These are phyloP conservation scores for Petunia axillaris DNA, from an alignment of 257 asterid species.

Conservation along the genomic window DNA sequence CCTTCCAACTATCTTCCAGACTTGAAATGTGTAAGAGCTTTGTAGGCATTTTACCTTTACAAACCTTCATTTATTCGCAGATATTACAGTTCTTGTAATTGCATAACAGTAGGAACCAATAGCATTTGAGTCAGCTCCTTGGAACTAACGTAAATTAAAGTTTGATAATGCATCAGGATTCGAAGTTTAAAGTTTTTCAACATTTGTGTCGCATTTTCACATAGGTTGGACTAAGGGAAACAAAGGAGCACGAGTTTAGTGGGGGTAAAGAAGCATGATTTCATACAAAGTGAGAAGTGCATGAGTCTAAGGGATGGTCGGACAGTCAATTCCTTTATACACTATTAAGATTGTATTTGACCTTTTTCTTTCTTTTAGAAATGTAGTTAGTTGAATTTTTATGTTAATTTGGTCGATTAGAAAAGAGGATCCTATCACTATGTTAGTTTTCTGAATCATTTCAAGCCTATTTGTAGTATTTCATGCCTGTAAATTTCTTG, in stretches of 20 bases:
- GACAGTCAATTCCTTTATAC: neutral
- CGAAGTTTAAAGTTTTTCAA: neutral
- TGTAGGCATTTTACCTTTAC: neutral
- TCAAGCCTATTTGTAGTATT: neutral
- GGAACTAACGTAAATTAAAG: neutral
- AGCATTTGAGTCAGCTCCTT: too few relatives aligned
- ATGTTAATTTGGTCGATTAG: neutral
- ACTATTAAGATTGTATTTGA: neutral
- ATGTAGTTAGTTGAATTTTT: neutral
- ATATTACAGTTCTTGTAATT: neutral
- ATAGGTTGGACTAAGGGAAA: constrained; percentile 10
- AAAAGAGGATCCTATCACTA: neutral
- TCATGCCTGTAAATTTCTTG: neutral
- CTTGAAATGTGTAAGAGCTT: neutral
- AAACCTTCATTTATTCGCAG: neutral
- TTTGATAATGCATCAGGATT: constrained; percentile 14
- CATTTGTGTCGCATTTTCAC: neutral
- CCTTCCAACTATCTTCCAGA: neutral
- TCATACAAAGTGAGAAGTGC: neutral
- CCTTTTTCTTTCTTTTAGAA: neutral
- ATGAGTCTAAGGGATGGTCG: neutral
- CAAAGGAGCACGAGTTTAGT: neutral
- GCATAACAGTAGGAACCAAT: neutral
- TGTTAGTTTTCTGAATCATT: neutral
- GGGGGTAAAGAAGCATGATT: neutral